phyloP scores from a whole-genome alignment of 106 monocot genomes.

The Apostasia ramifera region DNA sequence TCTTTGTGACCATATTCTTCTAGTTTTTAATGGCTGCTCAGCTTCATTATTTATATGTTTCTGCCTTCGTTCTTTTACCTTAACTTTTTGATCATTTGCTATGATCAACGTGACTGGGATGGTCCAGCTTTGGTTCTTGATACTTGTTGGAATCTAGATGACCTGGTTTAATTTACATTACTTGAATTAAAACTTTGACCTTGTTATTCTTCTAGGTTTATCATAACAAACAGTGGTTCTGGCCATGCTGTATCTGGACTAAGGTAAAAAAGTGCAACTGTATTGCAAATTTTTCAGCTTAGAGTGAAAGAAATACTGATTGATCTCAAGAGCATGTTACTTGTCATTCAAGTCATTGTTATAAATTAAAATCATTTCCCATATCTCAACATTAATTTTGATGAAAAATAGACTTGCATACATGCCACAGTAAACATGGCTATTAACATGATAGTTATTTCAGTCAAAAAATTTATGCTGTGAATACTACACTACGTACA shows the following conservation, averaged over 20 bases:
- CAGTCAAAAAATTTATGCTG: too few species aligned
- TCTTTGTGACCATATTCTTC: neutral
- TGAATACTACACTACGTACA: too few species aligned
- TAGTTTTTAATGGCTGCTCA: too few species aligned
- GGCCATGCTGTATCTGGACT: constrained; percentile 74
- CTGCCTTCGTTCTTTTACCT: neutral
- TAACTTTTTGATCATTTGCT: neutral
- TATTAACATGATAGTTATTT: too few species aligned
- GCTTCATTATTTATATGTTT: too few species aligned
- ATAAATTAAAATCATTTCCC: neutral
- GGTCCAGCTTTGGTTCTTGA: neutral
- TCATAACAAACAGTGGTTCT: constrained; percentile 80
- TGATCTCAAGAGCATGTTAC: neutral
- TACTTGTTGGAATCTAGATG: too few species aligned
- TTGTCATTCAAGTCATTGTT: neutral
- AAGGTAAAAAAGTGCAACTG: constrained; percentile 28
- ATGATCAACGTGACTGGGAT: neutral
- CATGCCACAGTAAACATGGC: too few species aligned
- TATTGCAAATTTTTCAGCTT: neutral
- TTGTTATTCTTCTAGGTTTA: constrained; percentile 52
- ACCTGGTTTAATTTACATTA: neutral
- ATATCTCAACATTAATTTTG: neutral
- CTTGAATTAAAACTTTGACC: neutral
- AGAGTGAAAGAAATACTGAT: neutral
- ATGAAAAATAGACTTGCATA: too few species aligned